Percentiles rank a stretch among this genome's conserved stretches.
phyloP scores from a whole-genome alignment of 176 grass and related monocot genomes.

The Thinopyrum elongatum region DNA sequence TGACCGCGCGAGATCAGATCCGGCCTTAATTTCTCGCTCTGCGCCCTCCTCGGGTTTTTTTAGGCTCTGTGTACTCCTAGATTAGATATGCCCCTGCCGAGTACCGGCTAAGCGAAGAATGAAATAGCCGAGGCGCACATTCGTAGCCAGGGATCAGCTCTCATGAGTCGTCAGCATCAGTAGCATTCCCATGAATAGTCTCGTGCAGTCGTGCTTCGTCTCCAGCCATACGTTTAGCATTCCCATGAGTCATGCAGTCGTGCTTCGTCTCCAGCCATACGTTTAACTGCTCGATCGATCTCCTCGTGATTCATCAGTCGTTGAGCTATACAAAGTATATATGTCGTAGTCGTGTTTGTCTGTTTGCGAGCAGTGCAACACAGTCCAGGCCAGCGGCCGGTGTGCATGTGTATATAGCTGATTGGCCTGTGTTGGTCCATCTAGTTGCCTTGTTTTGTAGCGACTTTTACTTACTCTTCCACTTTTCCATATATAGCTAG shows the following conservation, averaged over 20 bases:
- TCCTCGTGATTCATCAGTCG: slow-evolving; percentile 2
- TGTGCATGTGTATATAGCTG: not conserved
- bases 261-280: not conserved
- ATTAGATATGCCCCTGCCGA: not conserved
- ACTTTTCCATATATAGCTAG: slow-evolving; percentile 11
- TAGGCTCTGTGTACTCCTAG: no score
- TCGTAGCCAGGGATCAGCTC: not conserved
- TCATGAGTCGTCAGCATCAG: no score
- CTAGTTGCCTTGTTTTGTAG: not conserved
- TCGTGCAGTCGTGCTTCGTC: no score
- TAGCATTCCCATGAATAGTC: no score
- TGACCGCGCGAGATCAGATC: no score
- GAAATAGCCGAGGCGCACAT: not conserved
- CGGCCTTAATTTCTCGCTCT: no score
- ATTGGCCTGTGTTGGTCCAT: not conserved
- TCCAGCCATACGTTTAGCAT: not conserved
- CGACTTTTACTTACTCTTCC: not conserved
- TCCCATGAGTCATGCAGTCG: no score
- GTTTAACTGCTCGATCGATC: not conserved
- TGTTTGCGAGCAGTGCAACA: not conserved
- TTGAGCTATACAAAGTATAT: not conserved
- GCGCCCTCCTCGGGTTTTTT: no score
- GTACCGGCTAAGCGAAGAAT: not conserved
- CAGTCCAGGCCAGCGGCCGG: not conserved
- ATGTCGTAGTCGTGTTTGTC: not conserved